phyloP scores from a whole-genome alignment of 371 early-diverging fungal species.

The Vittaforma corneae region DNA sequence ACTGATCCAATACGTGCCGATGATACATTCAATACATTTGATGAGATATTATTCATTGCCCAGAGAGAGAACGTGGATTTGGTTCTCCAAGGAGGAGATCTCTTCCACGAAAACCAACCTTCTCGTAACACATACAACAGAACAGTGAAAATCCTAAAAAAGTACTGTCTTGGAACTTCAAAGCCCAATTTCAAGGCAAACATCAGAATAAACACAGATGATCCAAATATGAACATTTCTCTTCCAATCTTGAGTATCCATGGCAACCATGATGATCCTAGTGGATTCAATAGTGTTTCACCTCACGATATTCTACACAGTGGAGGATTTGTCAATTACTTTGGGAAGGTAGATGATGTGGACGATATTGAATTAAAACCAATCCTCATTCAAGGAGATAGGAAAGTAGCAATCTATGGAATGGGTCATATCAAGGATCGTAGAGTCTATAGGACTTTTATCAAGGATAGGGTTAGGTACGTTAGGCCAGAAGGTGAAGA shows the following conservation, averaged over 20 bases:
- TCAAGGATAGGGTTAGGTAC: constrained; percentile 66
- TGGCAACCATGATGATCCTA: constrained; percentile 97
- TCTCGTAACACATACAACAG: constrained; percentile 68
- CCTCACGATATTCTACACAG: constrained; percentile 73
- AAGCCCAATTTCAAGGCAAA: background rate
- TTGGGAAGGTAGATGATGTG: constrained; percentile 68
- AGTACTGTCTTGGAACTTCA: constrained; percentile 67
- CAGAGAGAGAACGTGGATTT: constrained; percentile 66
- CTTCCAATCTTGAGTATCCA: constrained; percentile 89
- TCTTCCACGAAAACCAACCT: constrained; percentile 91
- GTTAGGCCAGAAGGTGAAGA: constrained; percentile 62
- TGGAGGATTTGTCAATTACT: constrained; percentile 79
- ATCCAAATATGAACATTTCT: constrained; percentile 72
- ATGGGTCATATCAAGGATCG: constrained; percentile 87
- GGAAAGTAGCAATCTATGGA: constrained; percentile 75
- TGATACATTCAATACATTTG: constrained; percentile 81
- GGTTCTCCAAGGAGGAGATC: constrained; percentile 87
- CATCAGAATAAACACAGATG: constrained; percentile 64
- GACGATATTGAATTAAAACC: constrained; percentile 70
- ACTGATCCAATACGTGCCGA: constrained; percentile 75
- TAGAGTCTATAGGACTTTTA: constrained; percentile 71
- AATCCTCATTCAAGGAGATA: constrained; percentile 70
- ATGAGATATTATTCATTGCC: constrained; percentile 77
- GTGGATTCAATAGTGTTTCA: constrained; percentile 65
- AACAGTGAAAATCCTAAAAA: constrained; percentile 67